phyloP scores from a whole-genome alignment of 129 eudicot genomes.

The Cynara cardunculus region DNA sequence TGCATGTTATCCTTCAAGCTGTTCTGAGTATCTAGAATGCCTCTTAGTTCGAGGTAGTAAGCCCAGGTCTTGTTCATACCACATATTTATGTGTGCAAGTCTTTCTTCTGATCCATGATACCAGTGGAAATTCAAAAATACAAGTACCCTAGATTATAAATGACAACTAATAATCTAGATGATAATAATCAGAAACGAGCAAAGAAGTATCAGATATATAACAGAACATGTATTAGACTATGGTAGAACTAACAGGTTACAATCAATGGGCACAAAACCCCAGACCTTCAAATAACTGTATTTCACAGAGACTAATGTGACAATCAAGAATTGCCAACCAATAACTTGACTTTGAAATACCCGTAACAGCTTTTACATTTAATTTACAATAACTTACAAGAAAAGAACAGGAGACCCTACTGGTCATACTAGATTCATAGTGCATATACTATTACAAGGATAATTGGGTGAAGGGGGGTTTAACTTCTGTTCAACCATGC shows the following conservation, averaged over 20 bases:
- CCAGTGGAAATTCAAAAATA: too few relatives aligned
- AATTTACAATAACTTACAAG: constrained; percentile 55
- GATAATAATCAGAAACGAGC: background rate
- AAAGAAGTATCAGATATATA: background rate
- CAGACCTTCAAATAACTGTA: background rate
- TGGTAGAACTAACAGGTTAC: constrained; percentile 9
- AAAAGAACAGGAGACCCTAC: constrained; percentile 37
- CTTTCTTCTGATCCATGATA: too few relatives aligned
- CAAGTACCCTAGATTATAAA: too few relatives aligned
- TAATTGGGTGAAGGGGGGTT: constrained; percentile 34
- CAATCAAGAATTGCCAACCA: constrained; percentile 8
- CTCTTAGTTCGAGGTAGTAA: too few relatives aligned
- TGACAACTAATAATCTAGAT: background rate
- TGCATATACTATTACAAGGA: constrained; percentile 19
- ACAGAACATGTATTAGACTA: background rate
- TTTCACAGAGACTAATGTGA: background rate
- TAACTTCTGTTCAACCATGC: constrained; percentile 82
- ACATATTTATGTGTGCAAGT: too few relatives aligned
- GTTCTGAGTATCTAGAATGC: too few relatives aligned
- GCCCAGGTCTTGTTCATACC: too few relatives aligned
- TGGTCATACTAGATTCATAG: constrained; percentile 32
- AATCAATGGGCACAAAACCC: background rate
- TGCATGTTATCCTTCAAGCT: too few relatives aligned
- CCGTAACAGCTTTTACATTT: constrained; percentile 31
- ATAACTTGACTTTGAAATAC: constrained; percentile 17